Conservation (phyloP, 495 filamentous ascomycete genomes). For the Neurospora pannonica region DNA sequence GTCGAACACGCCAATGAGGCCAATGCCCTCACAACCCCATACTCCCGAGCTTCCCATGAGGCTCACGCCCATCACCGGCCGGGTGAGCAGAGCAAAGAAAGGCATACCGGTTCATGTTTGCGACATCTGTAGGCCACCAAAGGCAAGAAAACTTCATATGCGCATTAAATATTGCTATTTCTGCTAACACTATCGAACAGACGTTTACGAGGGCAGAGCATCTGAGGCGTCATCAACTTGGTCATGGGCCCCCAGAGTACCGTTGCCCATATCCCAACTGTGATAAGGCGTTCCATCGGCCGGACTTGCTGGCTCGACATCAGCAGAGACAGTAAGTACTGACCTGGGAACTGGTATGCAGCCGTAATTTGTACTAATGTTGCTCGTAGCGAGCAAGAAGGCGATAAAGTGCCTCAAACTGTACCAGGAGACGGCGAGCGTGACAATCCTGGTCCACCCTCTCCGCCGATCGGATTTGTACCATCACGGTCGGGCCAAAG, state of each 20-base stretch:
- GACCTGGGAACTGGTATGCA: too few species aligned
- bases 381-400: conserved; percentile 26
- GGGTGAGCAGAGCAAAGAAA: conserved; percentile 76
- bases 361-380: conserved; percentile 3
- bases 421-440: not conserved
- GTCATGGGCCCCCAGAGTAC: conserved; percentile 65
- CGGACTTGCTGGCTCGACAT: conserved; percentile 71
- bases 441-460: not conserved
- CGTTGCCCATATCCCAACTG: conserved; percentile 58
- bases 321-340: conserved; percentile 68
- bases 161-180: conserved; percentile 5
- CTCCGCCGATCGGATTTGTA: not conserved
- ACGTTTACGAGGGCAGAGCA: conserved; percentile 84
- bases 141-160: conserved; percentile 36
- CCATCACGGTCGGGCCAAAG: not conserved
- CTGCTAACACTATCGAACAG: conserved; percentile 28
- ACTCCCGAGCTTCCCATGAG: conserved; percentile 37
- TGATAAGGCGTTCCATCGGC: conserved; percentile 54
- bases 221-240: conserved; percentile 75
- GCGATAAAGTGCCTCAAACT: conserved; percentile 17
- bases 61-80: conserved; percentile 62
- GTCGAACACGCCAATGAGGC: conserved; percentile 27
- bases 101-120: conserved; percentile 71
- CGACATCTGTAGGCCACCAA: conserved; percentile 51
- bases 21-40: conserved; percentile 23